Base-by-base conservation (phyloP, 768 basidiomycete species). In the Mycena polygramma region DNA sequence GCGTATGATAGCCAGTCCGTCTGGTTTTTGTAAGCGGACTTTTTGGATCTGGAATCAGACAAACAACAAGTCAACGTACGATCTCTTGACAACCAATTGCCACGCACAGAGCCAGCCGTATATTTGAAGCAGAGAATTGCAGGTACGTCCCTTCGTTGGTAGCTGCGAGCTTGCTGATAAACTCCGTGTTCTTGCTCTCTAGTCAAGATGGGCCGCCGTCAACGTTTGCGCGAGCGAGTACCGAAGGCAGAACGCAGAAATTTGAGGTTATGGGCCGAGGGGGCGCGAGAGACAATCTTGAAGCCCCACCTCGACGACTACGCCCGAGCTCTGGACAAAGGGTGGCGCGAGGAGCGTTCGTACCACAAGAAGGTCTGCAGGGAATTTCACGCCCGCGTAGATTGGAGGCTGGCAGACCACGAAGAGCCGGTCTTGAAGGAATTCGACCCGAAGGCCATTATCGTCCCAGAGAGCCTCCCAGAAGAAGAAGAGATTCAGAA, bases 231-330 rank as follows among this genome's bases (percentile, higher is more conserved):
- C 2, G 7, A 1, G 0, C 63, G 63, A 1, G 36, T 60, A 8
- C 55, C 49, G 1, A 65, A 57, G 41, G 30, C 48, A 2, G 64
- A 70, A 2, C 26, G 60, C 4, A 60, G 57, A 45, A 66, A 61
- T 53, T 20, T 61, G 24, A 26, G 63, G 2, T 11, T 65, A 0
- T 71, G 70, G 70, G 70, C 70, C 10, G 70, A 66, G 15, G 70
- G 70, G 0, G 49, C 22, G 7, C 69, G 69, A 5, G 57, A 65
- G 19, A 22, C 15, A 13, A 52, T 71, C 2, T 43, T 71, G 46
- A n/a, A 17, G 1, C 65, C 70, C 4, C 70, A 71, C n/a, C 15
- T 71, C 14, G 70, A 66, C n/a, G 11, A 2, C 2, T 71, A 67
- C 46, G 30, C 43, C 2, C 54, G 19, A 3, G 70, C 70, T 1